Conservation (phyloP, 768 basidiomycete species). For the Lactarius evosmus region DNA sequence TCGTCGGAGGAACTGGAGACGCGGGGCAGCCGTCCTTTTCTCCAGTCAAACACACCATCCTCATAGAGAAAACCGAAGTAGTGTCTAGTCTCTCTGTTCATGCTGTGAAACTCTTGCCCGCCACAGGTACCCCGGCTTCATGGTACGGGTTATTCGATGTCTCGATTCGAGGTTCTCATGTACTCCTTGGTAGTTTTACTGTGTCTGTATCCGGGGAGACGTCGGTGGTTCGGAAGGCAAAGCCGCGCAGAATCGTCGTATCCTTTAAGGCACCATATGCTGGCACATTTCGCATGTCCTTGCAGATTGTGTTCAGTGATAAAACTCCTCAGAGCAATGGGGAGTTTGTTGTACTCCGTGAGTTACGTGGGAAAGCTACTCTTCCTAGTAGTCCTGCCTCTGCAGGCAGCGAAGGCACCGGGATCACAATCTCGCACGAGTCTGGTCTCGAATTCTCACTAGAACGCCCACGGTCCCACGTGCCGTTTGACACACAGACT, state of each 20-base stretch:
- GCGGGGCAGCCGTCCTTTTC: not conserved
- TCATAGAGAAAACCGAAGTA: not conserved
- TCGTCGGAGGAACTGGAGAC: not conserved
- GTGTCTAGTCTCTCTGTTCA: not conserved
- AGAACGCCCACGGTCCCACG: not conserved
- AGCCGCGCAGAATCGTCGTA: constrained; percentile 4
- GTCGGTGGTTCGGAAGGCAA: not conserved
- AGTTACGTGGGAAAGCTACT: constrained; percentile 3
- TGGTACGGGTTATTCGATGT: constrained; percentile 3
- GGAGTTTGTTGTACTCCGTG: constrained; percentile 13
- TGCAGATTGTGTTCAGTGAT: constrained; percentile 12
- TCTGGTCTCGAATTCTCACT: constrained; percentile 19
- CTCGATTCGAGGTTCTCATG: not conserved
- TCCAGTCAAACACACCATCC: not conserved
- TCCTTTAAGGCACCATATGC: constrained; percentile 8
- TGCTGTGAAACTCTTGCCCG: not conserved
- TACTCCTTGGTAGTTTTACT: constrained; percentile 3
- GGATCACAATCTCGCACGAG: constrained; percentile 20
- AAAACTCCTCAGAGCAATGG: not conserved
- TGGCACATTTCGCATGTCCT: not conserved
- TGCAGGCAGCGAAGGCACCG: not conserved
- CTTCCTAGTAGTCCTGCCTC: not conserved
- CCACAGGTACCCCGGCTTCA: not conserved
- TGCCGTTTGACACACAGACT: not conserved
- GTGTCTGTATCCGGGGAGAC: not conserved